Conservation (phyloP, 2,329 filamentous ascomycete species). For the Phoma sp. region DNA sequence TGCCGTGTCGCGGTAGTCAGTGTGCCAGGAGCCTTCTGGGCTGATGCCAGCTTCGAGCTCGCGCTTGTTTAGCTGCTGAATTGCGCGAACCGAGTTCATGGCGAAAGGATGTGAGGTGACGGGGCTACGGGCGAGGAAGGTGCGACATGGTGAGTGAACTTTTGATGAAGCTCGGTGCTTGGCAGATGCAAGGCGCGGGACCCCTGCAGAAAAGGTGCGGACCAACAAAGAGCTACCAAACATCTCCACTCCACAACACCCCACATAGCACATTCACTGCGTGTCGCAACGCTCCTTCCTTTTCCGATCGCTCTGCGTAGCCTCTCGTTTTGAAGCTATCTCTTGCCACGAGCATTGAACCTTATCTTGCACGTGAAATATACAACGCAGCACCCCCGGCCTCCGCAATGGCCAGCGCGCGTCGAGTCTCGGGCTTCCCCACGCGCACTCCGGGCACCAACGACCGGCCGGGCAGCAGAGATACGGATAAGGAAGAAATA, state of each 20-base stretch:
- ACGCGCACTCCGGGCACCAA: conserved; percentile 29
- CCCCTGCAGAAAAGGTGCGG: conserved; percentile 41
- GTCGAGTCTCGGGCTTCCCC: conserved; percentile 41
- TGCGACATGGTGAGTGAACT: background rate
- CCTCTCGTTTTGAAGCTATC: too few relatives aligned
- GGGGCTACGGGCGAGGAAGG: background rate
- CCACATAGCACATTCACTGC: conserved; percentile 17
- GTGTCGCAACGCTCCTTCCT: conserved; percentile 19
- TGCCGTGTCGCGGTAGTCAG: conserved; percentile 96
- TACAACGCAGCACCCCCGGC: conserved; percentile 34
- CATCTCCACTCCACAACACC: conserved; percentile 31
- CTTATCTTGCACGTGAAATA: conserved; percentile 8
- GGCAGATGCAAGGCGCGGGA: conserved; percentile 29
- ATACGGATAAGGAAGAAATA: conserved; percentile 78
- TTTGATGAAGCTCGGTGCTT: conserved; percentile 40
- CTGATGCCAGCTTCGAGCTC: conserved; percentile 90
- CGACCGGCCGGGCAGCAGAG: conserved; percentile 60
- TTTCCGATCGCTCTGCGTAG: background rate
- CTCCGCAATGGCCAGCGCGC: conserved; percentile 43
- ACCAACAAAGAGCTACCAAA: conserved; percentile 23
- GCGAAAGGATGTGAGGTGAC: conserved; percentile 25
- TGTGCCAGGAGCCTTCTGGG: conserved; percentile 91
- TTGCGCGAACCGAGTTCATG: conserved; percentile 95
- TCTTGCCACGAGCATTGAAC: background rate
- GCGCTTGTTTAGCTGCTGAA: conserved; percentile 90